phyloP scores from a whole-genome alignment of 768 basidiomycete genomes.

The Pulveroboletus ravenelii region DNA sequence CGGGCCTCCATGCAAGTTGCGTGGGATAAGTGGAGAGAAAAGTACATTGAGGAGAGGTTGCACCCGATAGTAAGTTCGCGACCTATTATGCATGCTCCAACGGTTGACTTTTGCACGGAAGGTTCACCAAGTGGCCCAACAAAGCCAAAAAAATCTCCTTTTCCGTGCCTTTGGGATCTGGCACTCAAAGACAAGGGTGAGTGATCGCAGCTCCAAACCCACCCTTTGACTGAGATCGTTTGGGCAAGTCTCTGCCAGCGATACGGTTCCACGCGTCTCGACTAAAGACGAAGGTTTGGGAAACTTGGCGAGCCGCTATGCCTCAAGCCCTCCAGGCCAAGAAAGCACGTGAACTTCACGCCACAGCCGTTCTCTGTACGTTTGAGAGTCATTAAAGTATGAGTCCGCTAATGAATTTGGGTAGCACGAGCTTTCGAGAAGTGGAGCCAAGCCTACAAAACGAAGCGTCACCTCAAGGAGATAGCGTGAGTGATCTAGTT shows the following conservation, averaged over 20 bases:
- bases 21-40: slow-evolving; percentile 82
- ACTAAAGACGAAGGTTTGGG: slow-evolving; percentile 58
- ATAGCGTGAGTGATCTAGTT: slow-evolving; percentile 61
- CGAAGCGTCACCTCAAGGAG: slow-evolving; percentile 71
- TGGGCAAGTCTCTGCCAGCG: slow-evolving; percentile 67
- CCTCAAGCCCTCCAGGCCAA: slow-evolving; percentile 64
- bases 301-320: slow-evolving; percentile 63
- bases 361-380: slow-evolving; percentile 54
- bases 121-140: slow-evolving; percentile 47
- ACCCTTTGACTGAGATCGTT: slow-evolving; percentile 7
- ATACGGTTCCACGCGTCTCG: slow-evolving; percentile 67
- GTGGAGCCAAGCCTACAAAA: slow-evolving; percentile 67
- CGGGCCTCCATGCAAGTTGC: slow-evolving; percentile 44
- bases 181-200: slow-evolving; percentile 70
- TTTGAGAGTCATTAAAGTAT: slow-evolving; percentile 10
- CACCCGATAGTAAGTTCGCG: slow-evolving; percentile 54
- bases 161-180: slow-evolving; percentile 70
- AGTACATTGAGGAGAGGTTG: slow-evolving; percentile 59
- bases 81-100: background rate
- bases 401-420: slow-evolving; percentile 8
- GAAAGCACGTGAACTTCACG: slow-evolving; percentile 60
- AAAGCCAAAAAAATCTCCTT: slow-evolving; percentile 55
- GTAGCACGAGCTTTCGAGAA: slow-evolving; percentile 51
- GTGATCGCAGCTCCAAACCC: slow-evolving; percentile 9
- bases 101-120: slow-evolving; percentile 12